phyloP scores from a whole-genome alignment of 1,139 yeast genomes.

The Geotrichum candidum region DNA sequence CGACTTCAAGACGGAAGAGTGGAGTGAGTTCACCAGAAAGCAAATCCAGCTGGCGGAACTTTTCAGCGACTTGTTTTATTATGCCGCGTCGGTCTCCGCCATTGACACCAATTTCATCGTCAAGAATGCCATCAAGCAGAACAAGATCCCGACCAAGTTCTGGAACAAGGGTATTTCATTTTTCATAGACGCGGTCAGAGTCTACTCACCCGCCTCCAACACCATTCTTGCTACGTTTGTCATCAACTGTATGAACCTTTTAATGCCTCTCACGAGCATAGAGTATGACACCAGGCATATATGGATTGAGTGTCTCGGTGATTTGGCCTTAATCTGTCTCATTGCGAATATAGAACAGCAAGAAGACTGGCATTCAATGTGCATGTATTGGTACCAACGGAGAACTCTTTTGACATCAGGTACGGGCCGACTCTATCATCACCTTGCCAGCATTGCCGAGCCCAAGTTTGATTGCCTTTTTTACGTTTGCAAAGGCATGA shows the following conservation, averaged over 20 bases:
- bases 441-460: conserved; percentile 28
- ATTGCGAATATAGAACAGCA: conserved; percentile 21
- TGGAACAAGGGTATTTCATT: conserved; percentile 34
- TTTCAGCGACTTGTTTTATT: conserved; percentile 13
- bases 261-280: conserved; percentile 31
- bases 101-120: not conserved
- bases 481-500: conserved; percentile 31
- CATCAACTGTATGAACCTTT: conserved; percentile 26
- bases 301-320: conserved; percentile 36
- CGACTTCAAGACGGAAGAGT: conserved; percentile 8
- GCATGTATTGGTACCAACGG: conserved; percentile 32
- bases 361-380: conserved; percentile 30
- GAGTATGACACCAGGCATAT: conserved; percentile 30
- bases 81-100: conserved; percentile 3
- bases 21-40: conserved; percentile 10
- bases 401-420: conserved; percentile 31
- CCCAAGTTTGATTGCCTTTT: conserved; percentile 30
- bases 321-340: conserved; percentile 31
- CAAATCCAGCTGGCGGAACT: conserved; percentile 12
- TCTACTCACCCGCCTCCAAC: conserved; percentile 24
- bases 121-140: conserved; percentile 26
- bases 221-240: conserved; percentile 28
- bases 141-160: conserved; percentile 31
- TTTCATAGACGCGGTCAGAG: conserved; percentile 29
- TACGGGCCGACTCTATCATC: conserved; percentile 33